Conservation (phyloP, 208 protist genomes). For the Leishmania braziliensis region DNA sequence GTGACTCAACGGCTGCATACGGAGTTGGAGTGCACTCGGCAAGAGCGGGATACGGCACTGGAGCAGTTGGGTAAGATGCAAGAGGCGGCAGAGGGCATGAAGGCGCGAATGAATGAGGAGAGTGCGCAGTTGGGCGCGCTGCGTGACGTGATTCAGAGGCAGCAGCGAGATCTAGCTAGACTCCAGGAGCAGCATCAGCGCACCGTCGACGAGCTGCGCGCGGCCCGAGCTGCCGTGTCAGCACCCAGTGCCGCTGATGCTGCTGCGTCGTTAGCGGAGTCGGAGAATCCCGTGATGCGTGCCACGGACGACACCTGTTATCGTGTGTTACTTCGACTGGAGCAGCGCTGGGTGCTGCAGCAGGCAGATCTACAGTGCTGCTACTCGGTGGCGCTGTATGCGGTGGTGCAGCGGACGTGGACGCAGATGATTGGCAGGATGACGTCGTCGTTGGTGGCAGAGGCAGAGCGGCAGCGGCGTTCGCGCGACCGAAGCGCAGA, state of each 20-base stretch:
- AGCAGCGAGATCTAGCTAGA: conserved; percentile 5
- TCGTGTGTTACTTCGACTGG: background rate
- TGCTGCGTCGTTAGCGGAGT: background rate
- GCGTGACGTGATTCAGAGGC: conserved; percentile 1
- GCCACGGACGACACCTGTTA: background rate
- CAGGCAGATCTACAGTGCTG: conserved; percentile 12
- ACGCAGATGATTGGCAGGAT: background rate
- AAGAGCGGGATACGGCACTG: conserved; percentile 27
- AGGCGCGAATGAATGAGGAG: background rate
- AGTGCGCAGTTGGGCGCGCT: background rate
- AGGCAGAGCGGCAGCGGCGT: conserved; percentile 32
- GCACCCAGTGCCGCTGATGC: conserved; percentile 1
- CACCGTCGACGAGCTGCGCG: conserved; percentile 1
- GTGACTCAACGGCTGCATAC: conserved; percentile 10
- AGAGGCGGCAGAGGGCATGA: background rate
- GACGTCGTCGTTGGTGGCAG: conserved; percentile 4
- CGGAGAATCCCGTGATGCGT: background rate
- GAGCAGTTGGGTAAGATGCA: background rate
- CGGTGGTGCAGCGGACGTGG: conserved; percentile 17
- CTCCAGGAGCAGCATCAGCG: conserved; percentile 1
- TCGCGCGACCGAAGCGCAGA: conserved; percentile 37
- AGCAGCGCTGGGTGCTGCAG: conserved; percentile 20
- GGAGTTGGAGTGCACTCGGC: conserved; percentile 20
- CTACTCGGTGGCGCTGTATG: conserved; percentile 23
- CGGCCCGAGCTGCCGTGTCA: background rate